Evolutionary conservation across 805 yeast genomes (phyloP).

Genomic region (Wickerhamomyces sydowiorum): DNA sequence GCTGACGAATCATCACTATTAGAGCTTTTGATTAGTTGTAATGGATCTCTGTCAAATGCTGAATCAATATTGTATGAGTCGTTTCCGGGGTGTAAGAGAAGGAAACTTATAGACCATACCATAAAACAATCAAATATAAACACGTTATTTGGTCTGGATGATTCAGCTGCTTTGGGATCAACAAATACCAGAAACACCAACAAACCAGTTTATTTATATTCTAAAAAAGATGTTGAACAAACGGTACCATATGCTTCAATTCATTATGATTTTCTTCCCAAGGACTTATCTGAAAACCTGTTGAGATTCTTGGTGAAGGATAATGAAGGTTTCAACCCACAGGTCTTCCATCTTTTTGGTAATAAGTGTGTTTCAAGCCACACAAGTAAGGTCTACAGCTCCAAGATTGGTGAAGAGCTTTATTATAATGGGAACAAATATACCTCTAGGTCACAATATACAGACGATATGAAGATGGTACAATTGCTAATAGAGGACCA

Average conservation of each 20-base stretch:
- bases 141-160: conserved; percentile 13
- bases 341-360: conserved; percentile 58
- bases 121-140: conserved; percentile 16
- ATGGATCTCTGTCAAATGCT: conserved; percentile 43
- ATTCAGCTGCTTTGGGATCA: conserved; percentile 5
- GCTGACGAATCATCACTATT: conserved; percentile 35
- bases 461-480: conserved; percentile 34
- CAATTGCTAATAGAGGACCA: conserved; percentile 32
- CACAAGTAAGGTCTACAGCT: conserved; percentile 33
- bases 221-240: conserved; percentile 44
- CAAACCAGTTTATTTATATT: conserved; percentile 36
- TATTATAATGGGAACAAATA: conserved; percentile 38
- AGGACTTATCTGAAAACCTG: conserved; percentile 39
- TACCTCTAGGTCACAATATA: conserved; percentile 27
- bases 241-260: conserved; percentile 47
- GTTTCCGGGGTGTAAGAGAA: conserved; percentile 9
- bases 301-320: conserved; percentile 38
- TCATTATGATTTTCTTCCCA: conserved; percentile 47
- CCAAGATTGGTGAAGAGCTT: conserved; percentile 13
- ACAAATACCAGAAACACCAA: conserved; percentile 14
- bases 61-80: conserved; percentile 34
- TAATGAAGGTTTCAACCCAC: conserved; percentile 31
- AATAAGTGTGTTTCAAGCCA: conserved; percentile 58
- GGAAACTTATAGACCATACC: background rate
- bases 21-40: conserved; percentile 49